Evolutionary conservation across 2,329 filamentous ascomycete species (phyloP).

Genomic region (Neonectria sp.): DNA sequence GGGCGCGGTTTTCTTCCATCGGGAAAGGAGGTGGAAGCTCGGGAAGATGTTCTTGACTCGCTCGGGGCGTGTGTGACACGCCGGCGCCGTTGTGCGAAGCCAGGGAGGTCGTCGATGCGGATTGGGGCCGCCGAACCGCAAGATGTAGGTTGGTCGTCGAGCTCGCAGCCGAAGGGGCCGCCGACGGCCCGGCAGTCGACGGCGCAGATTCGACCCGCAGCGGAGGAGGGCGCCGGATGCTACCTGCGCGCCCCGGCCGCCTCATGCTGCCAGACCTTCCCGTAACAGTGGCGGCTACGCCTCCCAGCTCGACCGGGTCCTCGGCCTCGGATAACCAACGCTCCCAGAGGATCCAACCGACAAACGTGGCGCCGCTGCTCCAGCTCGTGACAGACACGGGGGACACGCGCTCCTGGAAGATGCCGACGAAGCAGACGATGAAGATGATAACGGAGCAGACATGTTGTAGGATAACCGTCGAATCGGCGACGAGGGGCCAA

Average conservation of each 20-base stretch:
- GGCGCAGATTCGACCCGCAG: conserved; percentile 48
- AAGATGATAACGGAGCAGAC: conserved; percentile 96
- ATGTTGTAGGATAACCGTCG: conserved; percentile 97
- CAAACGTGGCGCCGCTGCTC: conserved; percentile 84
- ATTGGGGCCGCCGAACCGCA: conserved; percentile 61
- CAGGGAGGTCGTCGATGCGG: conserved; percentile 69
- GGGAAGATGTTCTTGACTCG: conserved; percentile 51
- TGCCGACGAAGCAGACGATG: conserved; percentile 92
- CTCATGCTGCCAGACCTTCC: conserved; percentile 54
- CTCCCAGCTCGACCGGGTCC: conserved; percentile 59
- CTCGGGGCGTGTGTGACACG: conserved; percentile 44
- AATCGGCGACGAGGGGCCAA: conserved; percentile 95
- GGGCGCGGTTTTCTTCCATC: conserved; percentile 59
- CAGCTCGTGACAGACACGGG: conserved; percentile 91
- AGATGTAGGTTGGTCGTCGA: conserved; percentile 62
- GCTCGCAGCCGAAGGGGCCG: conserved; percentile 57
- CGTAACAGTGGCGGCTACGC: conserved; percentile 54
- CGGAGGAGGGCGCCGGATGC: conserved; percentile 54
- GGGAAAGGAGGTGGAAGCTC: conserved; percentile 49
- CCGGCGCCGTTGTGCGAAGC: conserved; percentile 51
- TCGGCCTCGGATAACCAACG: conserved; percentile 86
- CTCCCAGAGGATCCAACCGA: conserved; percentile 94
- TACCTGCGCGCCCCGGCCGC: conserved; percentile 54
- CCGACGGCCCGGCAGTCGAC: conserved; percentile 44
- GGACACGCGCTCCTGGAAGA: conserved; percentile 88